These are phyloP conservation scores for Amanita rimosa DNA, from an alignment of 768 basidiomycete species.

Conservation along the genomic window DNA sequence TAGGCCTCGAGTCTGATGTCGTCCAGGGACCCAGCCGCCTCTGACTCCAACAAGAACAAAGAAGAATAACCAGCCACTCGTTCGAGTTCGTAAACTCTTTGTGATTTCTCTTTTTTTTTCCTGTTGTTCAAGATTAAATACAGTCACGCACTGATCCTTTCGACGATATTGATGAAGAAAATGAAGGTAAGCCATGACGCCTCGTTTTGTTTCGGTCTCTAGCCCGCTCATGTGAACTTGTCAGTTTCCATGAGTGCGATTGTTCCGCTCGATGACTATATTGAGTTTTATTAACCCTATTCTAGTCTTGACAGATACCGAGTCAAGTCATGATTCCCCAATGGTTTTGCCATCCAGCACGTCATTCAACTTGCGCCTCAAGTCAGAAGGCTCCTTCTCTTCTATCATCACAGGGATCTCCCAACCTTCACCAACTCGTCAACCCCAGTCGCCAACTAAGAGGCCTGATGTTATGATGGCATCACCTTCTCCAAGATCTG, in stretches of 20 bases:
- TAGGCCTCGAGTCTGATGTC: neutral
- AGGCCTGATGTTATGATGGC: neutral
- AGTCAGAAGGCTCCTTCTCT: neutral
- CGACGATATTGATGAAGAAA: neutral
- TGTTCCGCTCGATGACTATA: neutral
- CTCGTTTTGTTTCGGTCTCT: neutral
- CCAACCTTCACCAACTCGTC: neutral
- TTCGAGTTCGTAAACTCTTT: neutral
- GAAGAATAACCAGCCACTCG: neutral
- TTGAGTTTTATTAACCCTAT: neutral
- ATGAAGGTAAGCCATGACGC: neutral
- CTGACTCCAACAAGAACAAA: neutral
- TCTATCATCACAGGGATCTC: neutral
- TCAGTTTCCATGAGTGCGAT: conserved; percentile 5
- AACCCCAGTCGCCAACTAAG: neutral
- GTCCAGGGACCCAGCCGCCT: neutral
- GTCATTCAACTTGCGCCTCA: neutral
- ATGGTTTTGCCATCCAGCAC: neutral
- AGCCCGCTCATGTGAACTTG: neutral
- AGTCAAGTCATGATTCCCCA: neutral
- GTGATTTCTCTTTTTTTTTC: neutral
- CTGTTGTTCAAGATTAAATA: neutral
- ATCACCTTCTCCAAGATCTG: neutral
- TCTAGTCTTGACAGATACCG: conserved; percentile 5
- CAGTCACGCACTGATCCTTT: neutral